Percentiles rank a stretch among this genome's conserved stretches.
Evolutionary conservation across 306 rosid genomes (phyloP).

Genomic region (Cucumis cinereus): DNA sequence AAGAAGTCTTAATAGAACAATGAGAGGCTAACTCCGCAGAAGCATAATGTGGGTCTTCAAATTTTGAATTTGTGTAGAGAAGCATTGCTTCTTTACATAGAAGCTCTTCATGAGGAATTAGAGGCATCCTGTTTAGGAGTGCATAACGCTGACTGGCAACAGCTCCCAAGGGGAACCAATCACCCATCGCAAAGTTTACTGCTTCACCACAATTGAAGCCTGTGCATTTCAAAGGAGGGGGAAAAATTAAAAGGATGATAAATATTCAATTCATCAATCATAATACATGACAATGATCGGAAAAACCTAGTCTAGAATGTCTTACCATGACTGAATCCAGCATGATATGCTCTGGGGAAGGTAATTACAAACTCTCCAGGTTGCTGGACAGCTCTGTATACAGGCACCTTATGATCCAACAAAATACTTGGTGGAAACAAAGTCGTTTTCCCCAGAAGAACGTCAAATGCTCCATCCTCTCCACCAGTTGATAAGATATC

Average conservation of each 20-base stretch:
- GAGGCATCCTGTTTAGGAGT: slow-evolving; percentile 65
- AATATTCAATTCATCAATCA: not conserved
- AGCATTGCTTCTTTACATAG: slow-evolving; percentile 90
- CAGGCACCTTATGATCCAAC: slow-evolving; percentile 76
- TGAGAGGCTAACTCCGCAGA: slow-evolving; percentile 43
- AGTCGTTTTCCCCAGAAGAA: slow-evolving; percentile 89
- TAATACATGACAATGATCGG: not conserved
- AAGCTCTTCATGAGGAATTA: slow-evolving; percentile 92
- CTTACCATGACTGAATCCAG: slow-evolving; percentile 97
- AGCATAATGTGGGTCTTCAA: slow-evolving; percentile 47
- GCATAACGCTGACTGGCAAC: slow-evolving; percentile 89
- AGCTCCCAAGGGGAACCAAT: slow-evolving; percentile 96
- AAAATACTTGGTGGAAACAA: slow-evolving; percentile 82
- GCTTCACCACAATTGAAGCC: slow-evolving; percentile 99
- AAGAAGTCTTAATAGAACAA: slow-evolving; percentile 41
- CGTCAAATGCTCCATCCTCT: slow-evolving; percentile 96
- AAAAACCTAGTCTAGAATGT: not conserved
- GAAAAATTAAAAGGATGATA: not conserved
- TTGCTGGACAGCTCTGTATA: slow-evolving; percentile 86
- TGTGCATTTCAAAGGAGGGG: slow-evolving; percentile 16
- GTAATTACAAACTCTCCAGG: slow-evolving; percentile 91
- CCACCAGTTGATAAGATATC: slow-evolving; percentile 78
- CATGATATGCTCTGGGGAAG: slow-evolving; percentile 92
- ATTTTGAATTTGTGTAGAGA: slow-evolving; percentile 47
- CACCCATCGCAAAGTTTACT: slow-evolving; percentile 92